These are phyloP conservation scores for Selenicereus undatus DNA, from an alignment of 148 eudicot species.

Conservation along the genomic window DNA sequence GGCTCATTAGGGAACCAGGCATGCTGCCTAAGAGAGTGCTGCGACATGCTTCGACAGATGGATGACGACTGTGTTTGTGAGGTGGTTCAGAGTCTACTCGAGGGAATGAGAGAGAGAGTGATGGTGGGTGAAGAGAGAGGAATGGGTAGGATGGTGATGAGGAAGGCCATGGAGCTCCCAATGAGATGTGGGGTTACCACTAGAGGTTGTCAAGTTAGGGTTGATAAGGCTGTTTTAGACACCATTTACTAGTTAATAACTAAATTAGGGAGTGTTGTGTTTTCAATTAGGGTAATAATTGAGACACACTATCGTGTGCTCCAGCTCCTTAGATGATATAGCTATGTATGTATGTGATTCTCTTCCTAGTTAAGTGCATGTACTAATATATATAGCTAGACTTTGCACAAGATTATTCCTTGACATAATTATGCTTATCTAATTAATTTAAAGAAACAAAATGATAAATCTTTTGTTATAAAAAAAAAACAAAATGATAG, in stretches of 20 bases:
- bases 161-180: slow-evolving; percentile 30
- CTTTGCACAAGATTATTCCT: too few species aligned
- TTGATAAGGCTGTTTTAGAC: neutral
- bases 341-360: too few species aligned
- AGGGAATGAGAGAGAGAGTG: slow-evolving; percentile 21
- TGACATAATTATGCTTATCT: too few species aligned
- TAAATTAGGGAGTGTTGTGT: neutral
- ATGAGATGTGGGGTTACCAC: slow-evolving; percentile 17
- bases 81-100: slow-evolving; percentile 21
- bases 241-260: neutral
- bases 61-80: slow-evolving; percentile 32
- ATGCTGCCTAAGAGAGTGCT: slow-evolving; percentile 28
- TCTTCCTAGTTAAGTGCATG: too few species aligned
- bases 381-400: too few species aligned
- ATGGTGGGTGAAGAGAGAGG: slow-evolving; percentile 13
- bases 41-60: slow-evolving; percentile 27
- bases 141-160: slow-evolving; percentile 19
- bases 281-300: neutral
- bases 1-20: slow-evolving; percentile 10
- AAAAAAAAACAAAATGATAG: too few species aligned
- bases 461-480: too few species aligned
- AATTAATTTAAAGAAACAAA: too few species aligned
- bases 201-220: neutral
- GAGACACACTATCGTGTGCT: neutral
- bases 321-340: neutral